Evolutionary conservation across 2,329 filamentous ascomycete species (phyloP).

Genomic region (Pseudogymnoascus verrucosus): DNA sequence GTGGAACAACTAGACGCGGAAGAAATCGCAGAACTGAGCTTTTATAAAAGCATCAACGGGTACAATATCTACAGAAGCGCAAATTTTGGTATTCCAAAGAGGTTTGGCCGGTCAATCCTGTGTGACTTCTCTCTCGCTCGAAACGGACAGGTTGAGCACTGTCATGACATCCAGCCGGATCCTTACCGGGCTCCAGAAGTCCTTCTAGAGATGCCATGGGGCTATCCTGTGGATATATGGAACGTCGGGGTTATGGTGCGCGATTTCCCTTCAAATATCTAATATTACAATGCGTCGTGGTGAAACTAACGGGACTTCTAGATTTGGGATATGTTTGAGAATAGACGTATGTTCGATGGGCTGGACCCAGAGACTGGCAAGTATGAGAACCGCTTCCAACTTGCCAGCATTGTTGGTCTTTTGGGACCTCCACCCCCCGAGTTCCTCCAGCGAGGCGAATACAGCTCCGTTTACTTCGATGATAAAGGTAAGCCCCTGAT

Average conservation of each 20-base stretch:
- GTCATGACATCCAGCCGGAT: conserved; percentile 16
- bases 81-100: conserved; percentile 20
- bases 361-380: conserved; percentile 18
- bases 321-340: conserved; percentile 22
- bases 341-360: conserved; percentile 19
- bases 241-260: conserved; percentile 29
- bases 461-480: conserved; percentile 22
- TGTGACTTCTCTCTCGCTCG: conserved; percentile 21
- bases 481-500: conserved; percentile 19
- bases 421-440: conserved; percentile 23
- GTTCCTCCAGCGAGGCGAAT: conserved; percentile 21
- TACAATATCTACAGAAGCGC: conserved; percentile 19
- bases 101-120: conserved; percentile 20
- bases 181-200: conserved; percentile 28
- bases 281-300: not conserved
- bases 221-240: conserved; percentile 30
- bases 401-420: conserved; percentile 23
- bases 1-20: conserved; percentile 19
- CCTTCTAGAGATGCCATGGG: conserved; percentile 31
- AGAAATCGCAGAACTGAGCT: conserved; percentile 17
- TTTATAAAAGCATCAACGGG: conserved; percentile 17
- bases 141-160: conserved; percentile 19
- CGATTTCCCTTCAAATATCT: not conserved
- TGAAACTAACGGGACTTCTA: conserved; percentile 18
- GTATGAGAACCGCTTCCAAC: conserved; percentile 20